A percentile compares a stretch with the other conserved stretches of the same genome.
phyloP scores from a whole-genome alignment of 2,329 filamentous ascomycete genomes.

The Talaromyces verruculosus region DNA sequence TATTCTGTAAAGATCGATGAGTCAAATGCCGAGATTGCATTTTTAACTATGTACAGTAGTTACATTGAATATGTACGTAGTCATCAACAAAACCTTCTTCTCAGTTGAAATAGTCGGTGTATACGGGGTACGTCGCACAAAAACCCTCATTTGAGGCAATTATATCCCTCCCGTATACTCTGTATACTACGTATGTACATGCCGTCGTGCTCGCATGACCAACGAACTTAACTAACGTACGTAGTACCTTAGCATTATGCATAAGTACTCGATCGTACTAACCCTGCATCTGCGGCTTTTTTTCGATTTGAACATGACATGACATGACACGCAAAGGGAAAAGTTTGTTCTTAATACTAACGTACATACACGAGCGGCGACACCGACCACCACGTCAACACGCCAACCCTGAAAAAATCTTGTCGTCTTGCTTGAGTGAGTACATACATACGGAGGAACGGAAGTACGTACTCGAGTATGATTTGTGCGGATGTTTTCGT shows the following conservation, averaged over 20 bases:
- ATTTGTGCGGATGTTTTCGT: background rate
- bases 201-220: slow-evolving; percentile 1
- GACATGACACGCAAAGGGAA: background rate
- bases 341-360: background rate
- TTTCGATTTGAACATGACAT: background rate
- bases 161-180: background rate
- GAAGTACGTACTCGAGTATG: background rate
- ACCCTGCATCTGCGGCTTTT: slow-evolving; percentile 1
- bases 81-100: background rate
- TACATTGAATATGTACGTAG: background rate
- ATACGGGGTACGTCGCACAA: background rate
- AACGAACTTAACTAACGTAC: background rate
- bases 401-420: background rate
- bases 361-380: background rate
- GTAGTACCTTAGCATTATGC: background rate
- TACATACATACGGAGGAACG: too few relatives aligned
- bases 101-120: background rate
- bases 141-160: background rate
- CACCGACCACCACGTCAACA: background rate
- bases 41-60: background rate
- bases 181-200: background rate
- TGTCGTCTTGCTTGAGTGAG: too few relatives aligned
- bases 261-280: background rate
- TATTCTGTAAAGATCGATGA: background rate
- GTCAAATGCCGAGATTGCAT: background rate